These are phyloP conservation scores for Dysphania ambrosioides DNA, from an alignment of 148 eudicot species.

Conservation along the genomic window DNA sequence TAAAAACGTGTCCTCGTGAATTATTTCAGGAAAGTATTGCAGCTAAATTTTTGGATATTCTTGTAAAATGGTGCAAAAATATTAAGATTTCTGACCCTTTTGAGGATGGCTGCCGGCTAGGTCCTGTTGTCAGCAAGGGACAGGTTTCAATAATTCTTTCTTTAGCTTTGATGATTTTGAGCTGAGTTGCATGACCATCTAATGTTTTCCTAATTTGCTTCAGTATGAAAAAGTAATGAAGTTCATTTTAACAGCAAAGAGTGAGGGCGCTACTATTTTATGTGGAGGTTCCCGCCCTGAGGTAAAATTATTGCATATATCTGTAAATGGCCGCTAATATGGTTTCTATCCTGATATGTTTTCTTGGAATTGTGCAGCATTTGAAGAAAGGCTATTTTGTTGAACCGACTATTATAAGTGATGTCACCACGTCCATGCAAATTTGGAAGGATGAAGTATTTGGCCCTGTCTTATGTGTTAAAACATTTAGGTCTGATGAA, in stretches of 20 bases:
- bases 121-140: conserved; percentile 88
- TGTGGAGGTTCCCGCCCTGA: conserved; percentile 88
- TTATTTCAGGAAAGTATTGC: conserved; percentile 85
- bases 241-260: conserved; percentile 75
- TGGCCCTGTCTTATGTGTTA: conserved; percentile 92
- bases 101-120: conserved; percentile 93
- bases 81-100: conserved; percentile 92
- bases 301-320: conserved; percentile 35
- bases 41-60: conserved; percentile 68
- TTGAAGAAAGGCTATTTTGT: conserved; percentile 69
- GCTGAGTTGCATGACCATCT: background rate
- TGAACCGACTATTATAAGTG: conserved; percentile 74
- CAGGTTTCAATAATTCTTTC: conserved; percentile 49
- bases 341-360: conserved; percentile 1
- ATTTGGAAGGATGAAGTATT: conserved; percentile 99
- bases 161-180: conserved; percentile 1
- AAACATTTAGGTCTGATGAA: conserved; percentile 85
- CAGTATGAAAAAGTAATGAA: conserved; percentile 84
- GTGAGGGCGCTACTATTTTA: conserved; percentile 90
- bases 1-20: background rate
- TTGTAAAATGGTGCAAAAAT: conserved; percentile 77
- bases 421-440: conserved; percentile 89
- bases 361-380: conserved; percentile 46
- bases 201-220: conserved; percentile 23
- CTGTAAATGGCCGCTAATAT: background rate